A percentile compares a stretch with the other conserved stretches of the same genome.
Conservation (phyloP, 108 stramenopile genomes). For the Nitzschia inconspicua region DNA sequence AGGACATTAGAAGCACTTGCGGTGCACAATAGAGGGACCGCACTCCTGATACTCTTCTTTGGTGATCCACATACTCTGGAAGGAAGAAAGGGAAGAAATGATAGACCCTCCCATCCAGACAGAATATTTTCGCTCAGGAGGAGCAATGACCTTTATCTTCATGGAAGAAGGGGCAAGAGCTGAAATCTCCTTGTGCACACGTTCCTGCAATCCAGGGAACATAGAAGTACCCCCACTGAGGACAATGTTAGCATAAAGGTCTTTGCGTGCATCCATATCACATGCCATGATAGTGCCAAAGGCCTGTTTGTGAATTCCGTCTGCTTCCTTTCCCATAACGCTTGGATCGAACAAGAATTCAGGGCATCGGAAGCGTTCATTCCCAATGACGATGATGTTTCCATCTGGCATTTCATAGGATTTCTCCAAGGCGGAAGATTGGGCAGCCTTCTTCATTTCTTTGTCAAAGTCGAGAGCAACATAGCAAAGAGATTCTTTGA, state of each 20-base stretch:
- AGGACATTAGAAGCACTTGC: slow-evolving; percentile 86
- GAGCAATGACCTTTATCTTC: slow-evolving; percentile 97
- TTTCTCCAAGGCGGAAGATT: slow-evolving; percentile 85
- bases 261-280: slow-evolving; percentile 98
- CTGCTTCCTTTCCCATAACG: slow-evolving; percentile 95
- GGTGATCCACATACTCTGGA: slow-evolving; percentile 97
- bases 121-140: slow-evolving; percentile 94
- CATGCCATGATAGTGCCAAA: slow-evolving; percentile 99
- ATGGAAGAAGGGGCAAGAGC: slow-evolving; percentile 85
- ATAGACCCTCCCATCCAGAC: slow-evolving; percentile 96
- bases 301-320: slow-evolving; percentile 96
- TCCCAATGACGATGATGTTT: slow-evolving; percentile 89
- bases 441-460: slow-evolving; percentile 89
- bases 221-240: slow-evolving; percentile 91
- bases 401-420: slow-evolving; percentile 89
- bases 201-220: slow-evolving; percentile 97
- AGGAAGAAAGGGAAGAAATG: slow-evolving; percentile 91
- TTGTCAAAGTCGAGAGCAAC: slow-evolving; percentile 89
- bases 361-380: slow-evolving; percentile 91
- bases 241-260: slow-evolving; percentile 88
- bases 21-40: slow-evolving; percentile 94
- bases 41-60: slow-evolving; percentile 97
- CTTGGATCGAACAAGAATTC: slow-evolving; percentile 94
- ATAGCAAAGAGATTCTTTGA: slow-evolving; percentile 88
- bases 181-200: slow-evolving; percentile 97